These are phyloP conservation scores for Drechslerella coelobrocha DNA, from an alignment of 2,329 filamentous ascomycete species.

Conservation along the genomic window DNA sequence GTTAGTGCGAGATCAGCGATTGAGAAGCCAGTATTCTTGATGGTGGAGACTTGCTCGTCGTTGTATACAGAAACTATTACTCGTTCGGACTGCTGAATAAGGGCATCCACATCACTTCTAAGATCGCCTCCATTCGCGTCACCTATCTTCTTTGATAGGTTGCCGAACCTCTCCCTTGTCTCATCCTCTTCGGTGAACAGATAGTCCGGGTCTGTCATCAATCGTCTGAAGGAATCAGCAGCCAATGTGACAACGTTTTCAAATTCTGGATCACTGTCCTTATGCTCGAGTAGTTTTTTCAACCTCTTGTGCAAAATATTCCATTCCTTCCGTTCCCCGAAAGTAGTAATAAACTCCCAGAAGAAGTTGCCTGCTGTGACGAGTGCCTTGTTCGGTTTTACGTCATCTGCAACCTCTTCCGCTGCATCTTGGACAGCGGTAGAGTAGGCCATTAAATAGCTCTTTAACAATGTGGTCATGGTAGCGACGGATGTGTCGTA, in stretches of 20 bases:
- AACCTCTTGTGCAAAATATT: conserved; percentile 73
- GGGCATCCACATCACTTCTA: conserved; percentile 73
- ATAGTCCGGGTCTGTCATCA: conserved; percentile 85
- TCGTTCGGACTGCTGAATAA: conserved; percentile 72
- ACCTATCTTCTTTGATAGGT: conserved; percentile 65
- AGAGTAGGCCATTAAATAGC: conserved; percentile 80
- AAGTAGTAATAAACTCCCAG: conserved; percentile 79
- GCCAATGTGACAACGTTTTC: conserved; percentile 77
- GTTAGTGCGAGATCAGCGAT: conserved; percentile 75
- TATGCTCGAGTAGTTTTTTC: conserved; percentile 74
- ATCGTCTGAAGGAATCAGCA: conserved; percentile 75
- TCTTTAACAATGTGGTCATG: conserved; percentile 74
- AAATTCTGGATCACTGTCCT: conserved; percentile 79
- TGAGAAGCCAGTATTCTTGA: conserved; percentile 71
- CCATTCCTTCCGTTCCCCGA: conserved; percentile 79
- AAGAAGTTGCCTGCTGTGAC: conserved; percentile 79
- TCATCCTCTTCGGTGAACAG: conserved; percentile 67
- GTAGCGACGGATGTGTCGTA: conserved; percentile 87
- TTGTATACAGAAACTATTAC: conserved; percentile 73
- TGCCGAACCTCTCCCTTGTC: conserved; percentile 66
- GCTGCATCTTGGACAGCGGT: conserved; percentile 72
- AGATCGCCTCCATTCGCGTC: conserved; percentile 71
- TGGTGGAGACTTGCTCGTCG: conserved; percentile 74
- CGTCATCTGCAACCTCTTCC: conserved; percentile 71
- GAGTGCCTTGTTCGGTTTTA: conserved; percentile 73